These are phyloP conservation scores for Toxoplasma gondii DNA, from an alignment of 169 alveolate genomes.

Conservation along the genomic window DNA sequence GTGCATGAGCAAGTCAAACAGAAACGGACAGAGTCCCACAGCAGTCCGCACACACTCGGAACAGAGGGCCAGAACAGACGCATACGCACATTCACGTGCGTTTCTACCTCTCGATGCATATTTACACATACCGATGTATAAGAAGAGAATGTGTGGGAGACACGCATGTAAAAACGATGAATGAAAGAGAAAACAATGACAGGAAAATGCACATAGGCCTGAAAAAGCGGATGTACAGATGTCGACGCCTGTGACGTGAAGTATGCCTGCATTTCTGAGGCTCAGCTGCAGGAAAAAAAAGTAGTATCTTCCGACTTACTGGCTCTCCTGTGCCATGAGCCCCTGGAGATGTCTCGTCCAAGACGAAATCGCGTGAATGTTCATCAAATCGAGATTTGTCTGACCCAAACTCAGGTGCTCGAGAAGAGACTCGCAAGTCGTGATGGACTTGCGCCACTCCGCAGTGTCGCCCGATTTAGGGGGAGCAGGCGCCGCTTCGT, in stretches of 20 bases:
- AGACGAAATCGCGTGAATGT: background rate
- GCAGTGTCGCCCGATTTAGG: background rate
- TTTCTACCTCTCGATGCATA: background rate
- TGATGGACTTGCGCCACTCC: constrained; percentile 27
- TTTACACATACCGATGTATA: too few relatives aligned
- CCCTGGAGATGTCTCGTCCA: constrained; percentile 25
- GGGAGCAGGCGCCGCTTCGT: constrained; percentile 31
- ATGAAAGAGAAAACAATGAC: too few relatives aligned
- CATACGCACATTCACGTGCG: too few relatives aligned
- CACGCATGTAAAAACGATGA: too few relatives aligned
- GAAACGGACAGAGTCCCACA: background rate
- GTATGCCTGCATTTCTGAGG: too few relatives aligned
- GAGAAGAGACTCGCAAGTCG: background rate
- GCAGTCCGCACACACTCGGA: too few relatives aligned
- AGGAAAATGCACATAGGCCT: too few relatives aligned
- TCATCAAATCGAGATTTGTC: constrained; percentile 7
- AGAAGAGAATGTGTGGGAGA: background rate
- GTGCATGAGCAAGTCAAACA: background rate
- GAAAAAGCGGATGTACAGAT: too few relatives aligned
- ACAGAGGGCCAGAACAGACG: background rate
- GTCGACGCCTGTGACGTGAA: too few relatives aligned
- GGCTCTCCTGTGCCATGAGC: background rate
- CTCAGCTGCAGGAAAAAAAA: too few relatives aligned
- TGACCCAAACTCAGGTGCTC: constrained; percentile 29
- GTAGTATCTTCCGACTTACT: background rate